Percentiles rank a stretch among this genome's conserved stretches.
Conservation (phyloP, 2,329 filamentous ascomycete genomes). For the Aspergillus sojae region DNA sequence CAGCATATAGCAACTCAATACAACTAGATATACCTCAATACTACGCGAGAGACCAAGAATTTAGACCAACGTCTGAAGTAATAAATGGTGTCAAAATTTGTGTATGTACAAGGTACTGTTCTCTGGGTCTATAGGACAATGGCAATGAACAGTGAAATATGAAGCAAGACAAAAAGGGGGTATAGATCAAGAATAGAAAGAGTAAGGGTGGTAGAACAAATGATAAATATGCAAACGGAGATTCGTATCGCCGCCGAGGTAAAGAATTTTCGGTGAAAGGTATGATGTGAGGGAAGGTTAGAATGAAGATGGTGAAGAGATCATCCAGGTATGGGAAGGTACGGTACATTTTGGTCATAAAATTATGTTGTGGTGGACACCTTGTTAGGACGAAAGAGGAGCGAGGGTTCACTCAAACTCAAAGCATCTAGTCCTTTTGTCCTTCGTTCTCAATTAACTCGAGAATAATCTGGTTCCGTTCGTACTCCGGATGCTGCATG, state of each 20-base stretch:
- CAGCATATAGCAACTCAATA: not conserved
- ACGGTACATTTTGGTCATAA: not conserved
- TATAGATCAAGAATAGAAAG: conserved; percentile 5
- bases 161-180: conserved; percentile 1
- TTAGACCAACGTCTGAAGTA: not conserved
- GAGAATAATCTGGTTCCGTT: conserved; percentile 82
- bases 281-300: not conserved
- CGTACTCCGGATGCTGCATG: conserved; percentile 89
- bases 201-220: not conserved
- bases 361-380: not conserved
- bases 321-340: not conserved
- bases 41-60: not conserved
- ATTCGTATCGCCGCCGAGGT: not conserved
- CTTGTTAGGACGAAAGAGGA: not conserved
- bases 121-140: not conserved
- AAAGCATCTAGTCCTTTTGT: conserved; percentile 56
- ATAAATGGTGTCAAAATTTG: not conserved
- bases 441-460: conserved; percentile 93
- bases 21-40: not conserved
- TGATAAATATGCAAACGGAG: no score
- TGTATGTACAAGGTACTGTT: conserved; percentile 3
- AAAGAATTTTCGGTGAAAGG: not conserved
- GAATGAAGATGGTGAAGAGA: not conserved
- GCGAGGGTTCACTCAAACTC: not conserved
- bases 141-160: not conserved